Evolutionary conservation across 2,329 filamentous ascomycete genomes (phyloP).

Genomic region (Venturiaceae sp.): DNA sequence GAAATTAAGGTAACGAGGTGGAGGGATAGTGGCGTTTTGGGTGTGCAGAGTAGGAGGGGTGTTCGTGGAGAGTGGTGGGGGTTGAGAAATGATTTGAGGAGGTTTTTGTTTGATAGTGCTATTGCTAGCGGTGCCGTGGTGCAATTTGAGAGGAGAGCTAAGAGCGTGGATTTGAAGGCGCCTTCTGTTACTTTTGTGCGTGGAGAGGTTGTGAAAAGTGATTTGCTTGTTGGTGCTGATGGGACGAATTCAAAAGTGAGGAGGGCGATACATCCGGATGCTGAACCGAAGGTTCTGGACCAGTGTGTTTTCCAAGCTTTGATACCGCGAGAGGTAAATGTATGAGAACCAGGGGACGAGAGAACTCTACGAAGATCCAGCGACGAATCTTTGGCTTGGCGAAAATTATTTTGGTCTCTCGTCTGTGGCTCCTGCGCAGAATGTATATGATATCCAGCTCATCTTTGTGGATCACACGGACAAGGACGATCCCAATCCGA

Average conservation of each 20-base stretch:
- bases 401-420: not conserved
- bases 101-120: not conserved
- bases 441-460: not conserved
- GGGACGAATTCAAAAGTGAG: constrained; percentile 8
- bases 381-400: not conserved
- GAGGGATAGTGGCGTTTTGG: not conserved
- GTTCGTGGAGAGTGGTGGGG: not conserved
- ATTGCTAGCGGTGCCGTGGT: not conserved
- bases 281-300: not conserved
- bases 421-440: not conserved
- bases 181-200: not conserved
- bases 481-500: not conserved
- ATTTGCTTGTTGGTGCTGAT: constrained; percentile 9
- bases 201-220: not conserved
- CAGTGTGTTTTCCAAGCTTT: not conserved
- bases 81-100: not conserved
- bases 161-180: not conserved
- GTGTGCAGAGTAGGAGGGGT: not conserved
- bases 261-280: not conserved
- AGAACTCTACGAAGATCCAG: not conserved
- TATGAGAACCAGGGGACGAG: not conserved
- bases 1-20: not conserved
- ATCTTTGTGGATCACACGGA: not conserved
- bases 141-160: not conserved
- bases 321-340: not conserved